Evolutionary conservation across 768 basidiomycete species (phyloP), one percentile per base, ranked within the genome.

Genomic region (Botryobasidium botryosum): DNA sequence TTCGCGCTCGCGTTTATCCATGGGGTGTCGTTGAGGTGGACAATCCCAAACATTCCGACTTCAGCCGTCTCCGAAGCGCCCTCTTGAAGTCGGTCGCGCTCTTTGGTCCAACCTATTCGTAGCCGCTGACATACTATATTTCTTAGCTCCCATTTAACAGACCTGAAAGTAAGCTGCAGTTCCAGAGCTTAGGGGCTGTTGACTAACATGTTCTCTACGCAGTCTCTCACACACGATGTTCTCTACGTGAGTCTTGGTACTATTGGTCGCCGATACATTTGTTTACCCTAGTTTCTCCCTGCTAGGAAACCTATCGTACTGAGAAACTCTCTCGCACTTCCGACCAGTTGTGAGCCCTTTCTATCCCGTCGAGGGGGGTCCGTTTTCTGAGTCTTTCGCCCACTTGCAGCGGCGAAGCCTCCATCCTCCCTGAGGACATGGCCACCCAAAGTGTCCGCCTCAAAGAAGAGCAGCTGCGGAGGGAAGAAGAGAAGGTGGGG

Each of bases 21-120:
- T 99, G 94, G 94, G 94, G 94, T 56, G 72, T 97, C 49, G 94
- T 84, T 41, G 91, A 97, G 60, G 91, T 97, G 50, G 94, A 99
- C 68, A 96, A 97, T 62, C 88, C 90, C n/a, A 83, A 87, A 60
- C 94, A 99, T 66, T 94, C 86, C n/a, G 94, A 99, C 67, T 97
- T 97, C 61, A 84, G 82, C 62, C 70, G 88, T 47, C 74, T 99
- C 48, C 69, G 92, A 53, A 82, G 83, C 51, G 92, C 91, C 33
- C 68, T 99, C 44, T 70, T 99, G 55, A 83, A 82, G 87, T 90
- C 59, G 55, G 68, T 62, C 6, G 13, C 20, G 15, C 40, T 18
- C 3, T 24, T 24, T 36, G 10, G 24, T n/a, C 36, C 24, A 13
- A 39, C 18, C 50, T 46, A 6, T 40, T 40, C 10, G 7, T 48